Percentiles rank a stretch among this genome's conserved stretches.
These are phyloP conservation scores for Sodiomyces alkalinus DNA, from an alignment of 2,329 filamentous ascomycete species.

Conservation along the genomic window DNA sequence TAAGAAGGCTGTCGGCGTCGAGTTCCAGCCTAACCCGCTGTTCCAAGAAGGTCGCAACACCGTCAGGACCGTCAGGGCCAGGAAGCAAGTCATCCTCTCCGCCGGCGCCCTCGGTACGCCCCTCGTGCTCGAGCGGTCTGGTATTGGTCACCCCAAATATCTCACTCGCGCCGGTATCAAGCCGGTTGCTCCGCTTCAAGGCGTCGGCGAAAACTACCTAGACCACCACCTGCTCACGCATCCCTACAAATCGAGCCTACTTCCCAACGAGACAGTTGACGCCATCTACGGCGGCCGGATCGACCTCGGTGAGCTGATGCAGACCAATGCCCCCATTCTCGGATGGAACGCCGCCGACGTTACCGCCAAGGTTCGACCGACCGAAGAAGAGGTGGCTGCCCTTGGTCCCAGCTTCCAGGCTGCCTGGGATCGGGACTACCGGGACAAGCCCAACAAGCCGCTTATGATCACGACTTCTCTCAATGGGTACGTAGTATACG, in stretches of 20 bases:
- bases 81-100: constrained; percentile 34
- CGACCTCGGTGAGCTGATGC: constrained; percentile 27
- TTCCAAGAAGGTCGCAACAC: constrained; percentile 19
- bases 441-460: constrained; percentile 24
- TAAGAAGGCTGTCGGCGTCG: constrained; percentile 37
- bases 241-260: constrained; percentile 24
- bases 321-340: constrained; percentile 30
- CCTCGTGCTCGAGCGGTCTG: constrained; percentile 44
- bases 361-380: constrained; percentile 39
- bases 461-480: constrained; percentile 27
- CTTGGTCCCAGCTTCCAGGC: constrained; percentile 36
- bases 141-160: constrained; percentile 35
- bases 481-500: constrained; percentile 14
- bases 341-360: constrained; percentile 44
- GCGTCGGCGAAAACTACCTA: constrained; percentile 38
- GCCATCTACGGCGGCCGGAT: constrained; percentile 31
- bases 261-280: constrained; percentile 27
- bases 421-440: constrained; percentile 41
- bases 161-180: constrained; percentile 31
- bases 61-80: constrained; percentile 26
- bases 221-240: constrained; percentile 40
- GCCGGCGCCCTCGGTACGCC: constrained; percentile 38
- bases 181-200: constrained; percentile 28
- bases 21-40: constrained; percentile 32
- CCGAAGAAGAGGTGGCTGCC: constrained; percentile 31